phyloP scores from a whole-genome alignment of 1,139 yeast genomes.

The Scheffersomyces titani region DNA sequence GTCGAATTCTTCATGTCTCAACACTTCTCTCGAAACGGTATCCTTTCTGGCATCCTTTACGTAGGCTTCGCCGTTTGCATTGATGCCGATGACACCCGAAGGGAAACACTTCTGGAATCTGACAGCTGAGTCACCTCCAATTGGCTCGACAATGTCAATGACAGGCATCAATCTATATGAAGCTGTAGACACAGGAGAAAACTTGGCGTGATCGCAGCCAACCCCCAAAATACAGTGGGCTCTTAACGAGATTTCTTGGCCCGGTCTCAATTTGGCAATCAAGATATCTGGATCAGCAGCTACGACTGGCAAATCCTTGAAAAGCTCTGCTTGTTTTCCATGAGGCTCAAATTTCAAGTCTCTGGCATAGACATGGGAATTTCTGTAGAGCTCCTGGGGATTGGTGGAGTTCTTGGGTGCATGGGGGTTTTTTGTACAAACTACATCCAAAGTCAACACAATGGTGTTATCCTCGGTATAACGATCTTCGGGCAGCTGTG shows the following conservation, averaged over 20 bases:
- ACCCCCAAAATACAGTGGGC: conserved; percentile 91
- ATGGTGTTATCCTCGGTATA: conserved; percentile 88
- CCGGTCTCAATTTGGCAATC: conserved; percentile 91
- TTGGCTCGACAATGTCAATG: conserved; percentile 74
- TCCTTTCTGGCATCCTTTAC: conserved; percentile 90
- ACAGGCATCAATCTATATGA: conserved; percentile 95
- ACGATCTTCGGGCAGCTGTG: conserved; percentile 64
- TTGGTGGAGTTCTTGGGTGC: conserved; percentile 80
- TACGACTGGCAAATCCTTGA: conserved; percentile 68
- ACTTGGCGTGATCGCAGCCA: conserved; percentile 96
- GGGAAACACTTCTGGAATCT: conserved; percentile 91
- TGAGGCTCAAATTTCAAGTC: conserved; percentile 91
- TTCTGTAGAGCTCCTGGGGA: conserved; percentile 80
- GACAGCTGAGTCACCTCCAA: conserved; percentile 72
- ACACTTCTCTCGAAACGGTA: conserved; percentile 94
- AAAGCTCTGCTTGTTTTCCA: conserved; percentile 76
- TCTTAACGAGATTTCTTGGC: conserved; percentile 89
- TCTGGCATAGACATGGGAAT: conserved; percentile 83
- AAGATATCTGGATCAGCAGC: conserved; percentile 87
- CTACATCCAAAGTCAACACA: conserved; percentile 76
- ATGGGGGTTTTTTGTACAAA: conserved; percentile 82
- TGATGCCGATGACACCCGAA: conserved; percentile 83
- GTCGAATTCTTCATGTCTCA: conserved; percentile 87
- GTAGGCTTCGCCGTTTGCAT: conserved; percentile 67
- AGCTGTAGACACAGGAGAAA: conserved; percentile 96